A percentile compares a stretch with the other conserved stretches of the same genome.
Conservation (phyloP, 352 stramenopile genomes). For the Phytophthora palmivora region DNA sequence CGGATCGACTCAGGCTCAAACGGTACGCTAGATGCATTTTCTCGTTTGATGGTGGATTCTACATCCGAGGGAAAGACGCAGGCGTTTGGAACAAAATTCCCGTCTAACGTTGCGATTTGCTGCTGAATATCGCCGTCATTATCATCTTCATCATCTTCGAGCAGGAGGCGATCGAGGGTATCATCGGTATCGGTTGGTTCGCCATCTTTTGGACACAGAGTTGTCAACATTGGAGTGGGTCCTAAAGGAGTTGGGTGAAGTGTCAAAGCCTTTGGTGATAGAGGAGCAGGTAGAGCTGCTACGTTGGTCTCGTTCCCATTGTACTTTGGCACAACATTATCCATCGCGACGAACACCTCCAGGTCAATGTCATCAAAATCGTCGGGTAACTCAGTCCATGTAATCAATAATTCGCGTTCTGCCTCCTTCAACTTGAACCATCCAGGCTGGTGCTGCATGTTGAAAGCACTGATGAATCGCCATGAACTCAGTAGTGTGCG, state of each 20-base stretch:
- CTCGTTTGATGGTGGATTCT: background rate
- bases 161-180: slow-evolving; percentile 19
- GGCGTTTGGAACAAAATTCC: background rate
- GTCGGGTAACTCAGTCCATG: slow-evolving; percentile 19
- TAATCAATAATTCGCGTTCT: slow-evolving; percentile 14
- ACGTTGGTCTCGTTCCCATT: background rate
- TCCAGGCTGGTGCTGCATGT: slow-evolving; percentile 18
- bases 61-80: background rate
- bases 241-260: background rate
- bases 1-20: slow-evolving; percentile 1
- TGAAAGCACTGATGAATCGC: slow-evolving; percentile 28
- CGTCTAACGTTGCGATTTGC: background rate
- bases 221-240: slow-evolving; percentile 1
- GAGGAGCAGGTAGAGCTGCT: background rate
- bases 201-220: slow-evolving; percentile 3
- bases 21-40: background rate
- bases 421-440: slow-evolving; percentile 33
- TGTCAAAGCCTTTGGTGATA: slow-evolving; percentile 1
- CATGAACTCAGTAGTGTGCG: slow-evolving; percentile 24
- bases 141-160: slow-evolving; percentile 26
- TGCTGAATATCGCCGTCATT: background rate
- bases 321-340: background rate
- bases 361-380: slow-evolving; percentile 33
- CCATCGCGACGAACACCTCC: slow-evolving; percentile 23
- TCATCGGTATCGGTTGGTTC: slow-evolving; percentile 9